A percentile compares a stretch with the other conserved stretches of the same genome.
phyloP scores from a whole-genome alignment of 2,329 filamentous ascomycete genomes.

The Colletotrichum cereale region DNA sequence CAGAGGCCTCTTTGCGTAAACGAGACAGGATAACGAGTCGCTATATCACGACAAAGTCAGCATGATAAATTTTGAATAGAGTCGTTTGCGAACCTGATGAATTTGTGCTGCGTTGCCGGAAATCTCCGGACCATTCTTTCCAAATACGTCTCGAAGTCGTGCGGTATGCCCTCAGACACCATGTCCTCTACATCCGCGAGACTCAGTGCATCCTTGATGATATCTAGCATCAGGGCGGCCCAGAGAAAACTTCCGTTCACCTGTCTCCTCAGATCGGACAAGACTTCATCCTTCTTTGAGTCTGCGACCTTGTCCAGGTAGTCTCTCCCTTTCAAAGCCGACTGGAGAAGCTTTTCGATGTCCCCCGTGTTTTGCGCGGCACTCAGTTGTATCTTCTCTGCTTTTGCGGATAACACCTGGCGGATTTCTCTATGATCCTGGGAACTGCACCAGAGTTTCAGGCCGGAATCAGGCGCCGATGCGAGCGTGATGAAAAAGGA shows the following conservation, averaged over 20 bases:
- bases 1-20: background rate
- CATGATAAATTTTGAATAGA: no score
- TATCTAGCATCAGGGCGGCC: background rate
- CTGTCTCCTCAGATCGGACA: background rate
- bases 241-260: background rate
- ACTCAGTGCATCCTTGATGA: background rate
- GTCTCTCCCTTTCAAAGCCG: background rate
- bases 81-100: background rate
- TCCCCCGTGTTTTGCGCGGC: background rate
- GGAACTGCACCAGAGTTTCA: background rate
- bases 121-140: background rate
- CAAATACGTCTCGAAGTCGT: background rate
- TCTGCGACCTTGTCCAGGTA: background rate
- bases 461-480: background rate
- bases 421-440: background rate
- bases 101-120: background rate
- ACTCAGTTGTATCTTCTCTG: background rate
- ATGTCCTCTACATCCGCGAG: background rate
- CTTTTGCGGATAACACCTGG: background rate
- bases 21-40: background rate
- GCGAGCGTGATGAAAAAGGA: background rate
- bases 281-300: background rate
- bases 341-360: background rate
- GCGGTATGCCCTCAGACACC: background rate
- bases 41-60: background rate